Percentiles rank a stretch among this genome's conserved stretches.
Evolutionary conservation across 352 stramenopile genomes (phyloP).

Genomic region (Discostella stelligera): DNA sequence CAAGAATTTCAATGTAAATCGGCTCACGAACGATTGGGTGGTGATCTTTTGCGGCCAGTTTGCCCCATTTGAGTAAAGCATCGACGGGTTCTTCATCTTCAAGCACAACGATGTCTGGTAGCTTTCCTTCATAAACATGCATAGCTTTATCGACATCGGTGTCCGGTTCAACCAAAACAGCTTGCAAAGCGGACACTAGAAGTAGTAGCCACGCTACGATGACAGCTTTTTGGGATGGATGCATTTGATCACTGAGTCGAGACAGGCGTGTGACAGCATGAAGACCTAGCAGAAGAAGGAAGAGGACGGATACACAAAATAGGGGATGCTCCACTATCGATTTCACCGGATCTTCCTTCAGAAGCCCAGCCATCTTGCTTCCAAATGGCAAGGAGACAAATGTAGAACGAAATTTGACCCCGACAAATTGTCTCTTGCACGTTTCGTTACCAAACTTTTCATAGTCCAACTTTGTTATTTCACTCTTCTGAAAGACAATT

Average conservation of each 20-base stretch:
- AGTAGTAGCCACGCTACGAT: slow-evolving; percentile 32
- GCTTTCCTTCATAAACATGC: slow-evolving; percentile 52
- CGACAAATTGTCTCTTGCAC: slow-evolving; percentile 55
- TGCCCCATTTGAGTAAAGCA: slow-evolving; percentile 56
- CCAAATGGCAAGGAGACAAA: slow-evolving; percentile 51
- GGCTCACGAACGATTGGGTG: slow-evolving; percentile 51
- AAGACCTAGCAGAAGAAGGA: slow-evolving; percentile 30
- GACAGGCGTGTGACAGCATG: slow-evolving; percentile 24
- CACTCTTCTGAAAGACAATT: slow-evolving; percentile 46
- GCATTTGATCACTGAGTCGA: slow-evolving; percentile 31
- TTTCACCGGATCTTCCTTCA: slow-evolving; percentile 43
- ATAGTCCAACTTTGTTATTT: slow-evolving; percentile 61
- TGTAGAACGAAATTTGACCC: slow-evolving; percentile 48
- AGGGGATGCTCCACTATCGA: slow-evolving; percentile 50
- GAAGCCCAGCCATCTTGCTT: slow-evolving; percentile 26
- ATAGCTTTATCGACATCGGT: slow-evolving; percentile 44
- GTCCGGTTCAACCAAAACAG: slow-evolving; percentile 50
- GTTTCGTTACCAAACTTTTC: slow-evolving; percentile 64
- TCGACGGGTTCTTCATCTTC: slow-evolving; percentile 60
- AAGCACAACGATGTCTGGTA: slow-evolving; percentile 52
- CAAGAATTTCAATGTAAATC: slow-evolving; percentile 54
- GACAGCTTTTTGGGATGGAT: slow-evolving; percentile 28
- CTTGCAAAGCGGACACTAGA: slow-evolving; percentile 48
- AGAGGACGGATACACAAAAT: slow-evolving; percentile 41
- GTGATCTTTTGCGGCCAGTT: slow-evolving; percentile 44